These are phyloP conservation scores for Fragilariopsis cylindrus DNA, from an alignment of 108 stramenopile species.

Conservation along the genomic window DNA sequence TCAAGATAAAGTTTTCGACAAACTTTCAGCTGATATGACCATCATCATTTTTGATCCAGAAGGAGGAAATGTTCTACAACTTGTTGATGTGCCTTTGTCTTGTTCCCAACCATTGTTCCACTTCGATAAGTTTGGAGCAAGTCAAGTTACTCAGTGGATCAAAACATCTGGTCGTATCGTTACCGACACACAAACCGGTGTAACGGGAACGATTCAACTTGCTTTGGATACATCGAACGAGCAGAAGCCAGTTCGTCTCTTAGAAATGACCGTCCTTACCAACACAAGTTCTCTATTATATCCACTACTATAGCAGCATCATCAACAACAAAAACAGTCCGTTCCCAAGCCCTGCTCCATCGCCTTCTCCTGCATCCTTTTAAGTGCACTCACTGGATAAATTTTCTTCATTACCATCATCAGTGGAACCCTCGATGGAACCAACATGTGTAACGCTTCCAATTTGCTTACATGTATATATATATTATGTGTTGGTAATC, in stretches of 20 bases:
- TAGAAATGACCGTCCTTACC: not conserved
- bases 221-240: not conserved
- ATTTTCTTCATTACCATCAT: too few species aligned
- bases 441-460: too few species aligned
- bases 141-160: slow-evolving; percentile 23
- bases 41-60: not conserved
- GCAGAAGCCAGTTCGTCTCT: not conserved
- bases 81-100: slow-evolving; percentile 20
- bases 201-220: too few species aligned
- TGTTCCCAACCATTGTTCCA: slow-evolving; percentile 33
- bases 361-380: too few species aligned
- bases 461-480: too few species aligned
- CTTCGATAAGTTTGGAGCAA: slow-evolving; percentile 29
- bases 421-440: too few species aligned
- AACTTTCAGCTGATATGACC: slow-evolving; percentile 19
- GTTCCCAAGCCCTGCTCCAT: too few species aligned
- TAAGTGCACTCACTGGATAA: too few species aligned
- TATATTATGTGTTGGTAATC: too few species aligned
- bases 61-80: slow-evolving; percentile 21
- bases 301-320: too few species aligned
- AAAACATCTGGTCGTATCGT: slow-evolving; percentile 14
- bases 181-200: not conserved
- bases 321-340: too few species aligned
- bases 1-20: slow-evolving; percentile 1
- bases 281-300: not conserved